These are phyloP conservation scores for Euphorbia peplus DNA, from an alignment of 345 rosid genomes.

Conservation along the genomic window DNA sequence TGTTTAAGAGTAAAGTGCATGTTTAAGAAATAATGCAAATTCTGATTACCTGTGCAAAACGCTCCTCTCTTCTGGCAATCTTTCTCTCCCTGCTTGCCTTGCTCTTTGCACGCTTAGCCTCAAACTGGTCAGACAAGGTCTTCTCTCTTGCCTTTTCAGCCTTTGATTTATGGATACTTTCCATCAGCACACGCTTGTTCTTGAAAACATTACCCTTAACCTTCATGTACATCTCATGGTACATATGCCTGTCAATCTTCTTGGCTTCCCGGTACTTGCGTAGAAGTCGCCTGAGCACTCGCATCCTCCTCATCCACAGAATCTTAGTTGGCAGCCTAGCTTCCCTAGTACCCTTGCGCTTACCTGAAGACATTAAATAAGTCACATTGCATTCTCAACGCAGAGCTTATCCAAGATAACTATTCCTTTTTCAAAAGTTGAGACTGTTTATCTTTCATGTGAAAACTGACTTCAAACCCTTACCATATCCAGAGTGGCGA, in stretches of 20 bases:
- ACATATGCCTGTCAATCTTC: conserved; percentile 97
- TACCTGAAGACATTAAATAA: conserved; percentile 22
- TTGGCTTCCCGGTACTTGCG: conserved; percentile 86
- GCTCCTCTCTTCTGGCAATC: conserved; percentile 79
- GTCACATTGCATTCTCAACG: background rate
- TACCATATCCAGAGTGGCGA: conserved; percentile 96
- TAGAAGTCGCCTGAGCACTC: conserved; percentile 83
- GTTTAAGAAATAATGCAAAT: background rate
- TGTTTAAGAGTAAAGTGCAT: background rate
- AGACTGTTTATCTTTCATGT: background rate
- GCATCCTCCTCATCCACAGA: conserved; percentile 97
- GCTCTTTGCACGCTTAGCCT: conserved; percentile 93
- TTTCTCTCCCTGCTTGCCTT: conserved; percentile 98
- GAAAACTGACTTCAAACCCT: background rate
- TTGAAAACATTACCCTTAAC: conserved; percentile 95
- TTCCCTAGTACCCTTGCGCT: conserved; percentile 93
- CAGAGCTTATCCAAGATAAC: no score
- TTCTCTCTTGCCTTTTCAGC: conserved; percentile 98
- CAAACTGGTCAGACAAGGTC: conserved; percentile 86
- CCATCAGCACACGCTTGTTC: conserved; percentile 97
- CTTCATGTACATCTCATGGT: conserved; percentile 98
- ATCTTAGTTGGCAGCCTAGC: conserved; percentile 97
- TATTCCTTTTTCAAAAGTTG: background rate
- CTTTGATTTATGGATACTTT: conserved; percentile 90
- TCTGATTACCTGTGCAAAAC: conserved; percentile 66